These are phyloP conservation scores for Candida broadrunensis DNA, from an alignment of 805 yeast species.

Conservation along the genomic window DNA sequence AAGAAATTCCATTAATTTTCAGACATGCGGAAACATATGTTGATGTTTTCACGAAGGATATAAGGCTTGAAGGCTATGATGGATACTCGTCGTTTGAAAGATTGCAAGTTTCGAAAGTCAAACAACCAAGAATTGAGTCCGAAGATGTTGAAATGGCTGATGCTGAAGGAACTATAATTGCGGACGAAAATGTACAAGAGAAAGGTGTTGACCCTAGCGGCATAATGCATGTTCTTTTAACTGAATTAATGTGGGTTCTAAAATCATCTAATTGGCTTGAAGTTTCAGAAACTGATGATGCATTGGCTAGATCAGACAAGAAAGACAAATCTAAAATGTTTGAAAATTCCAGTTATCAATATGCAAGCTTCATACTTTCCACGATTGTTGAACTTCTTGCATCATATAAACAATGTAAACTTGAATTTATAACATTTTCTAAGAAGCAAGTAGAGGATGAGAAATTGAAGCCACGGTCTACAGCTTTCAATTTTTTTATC, in stretches of 20 bases:
- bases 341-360: conserved; percentile 57
- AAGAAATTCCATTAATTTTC: conserved; percentile 45
- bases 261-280: conserved; percentile 34
- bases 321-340: conserved; percentile 26
- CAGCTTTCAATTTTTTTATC: conserved; percentile 72
- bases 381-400: conserved; percentile 66
- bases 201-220: conserved; percentile 40
- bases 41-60: conserved; percentile 39
- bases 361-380: conserved; percentile 67
- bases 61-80: conserved; percentile 44
- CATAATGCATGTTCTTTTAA: conserved; percentile 58
- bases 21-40: conserved; percentile 50
- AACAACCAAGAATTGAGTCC: conserved; percentile 4
- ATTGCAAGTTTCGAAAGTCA: conserved; percentile 16
- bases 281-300: conserved; percentile 20
- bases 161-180: conserved; percentile 8
- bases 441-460: conserved; percentile 44
- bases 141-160: conserved; percentile 30
- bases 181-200: conserved; percentile 3
- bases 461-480: conserved; percentile 64
- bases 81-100: conserved; percentile 23
- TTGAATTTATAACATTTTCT: conserved; percentile 77
- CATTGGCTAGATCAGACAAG: conserved; percentile 9
- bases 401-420: conserved; percentile 77
- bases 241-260: conserved; percentile 56